Evolutionary conservation across 441 rosid genomes (phyloP).

Genomic region (Gossypium lobatum): DNA sequence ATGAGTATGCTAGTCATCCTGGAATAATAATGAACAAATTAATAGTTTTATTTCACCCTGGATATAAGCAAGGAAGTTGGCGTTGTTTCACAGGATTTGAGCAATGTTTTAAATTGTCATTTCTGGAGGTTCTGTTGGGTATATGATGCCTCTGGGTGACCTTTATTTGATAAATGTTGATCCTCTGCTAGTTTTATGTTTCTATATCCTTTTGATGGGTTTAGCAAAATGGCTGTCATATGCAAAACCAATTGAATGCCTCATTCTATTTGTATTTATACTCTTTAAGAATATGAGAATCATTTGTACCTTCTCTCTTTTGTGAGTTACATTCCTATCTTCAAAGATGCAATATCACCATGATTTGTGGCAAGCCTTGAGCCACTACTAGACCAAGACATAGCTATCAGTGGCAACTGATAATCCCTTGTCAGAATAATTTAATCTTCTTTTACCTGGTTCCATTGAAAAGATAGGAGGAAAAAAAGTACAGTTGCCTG

Average conservation of each 20-base stretch:
- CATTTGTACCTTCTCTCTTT: neutral
- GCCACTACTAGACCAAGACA: neutral
- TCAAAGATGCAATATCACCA: neutral
- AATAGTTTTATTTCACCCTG: neutral
- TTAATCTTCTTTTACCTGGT: neutral
- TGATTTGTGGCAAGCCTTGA: neutral
- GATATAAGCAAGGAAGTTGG: neutral
- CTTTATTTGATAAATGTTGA: neutral
- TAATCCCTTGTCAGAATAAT: neutral
- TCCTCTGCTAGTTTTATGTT: neutral
- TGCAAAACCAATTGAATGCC: neutral
- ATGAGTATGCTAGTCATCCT: neutral
- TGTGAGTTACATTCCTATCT: neutral
- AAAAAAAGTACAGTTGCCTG: neutral
- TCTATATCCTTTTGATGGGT: neutral
- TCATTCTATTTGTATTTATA: neutral
- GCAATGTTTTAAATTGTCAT: neutral
- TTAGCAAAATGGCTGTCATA: neutral
- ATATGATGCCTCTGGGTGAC: neutral
- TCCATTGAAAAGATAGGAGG: neutral
- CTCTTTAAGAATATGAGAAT: neutral
- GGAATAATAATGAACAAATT: neutral
- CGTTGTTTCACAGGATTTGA: neutral
- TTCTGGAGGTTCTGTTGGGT: constrained; percentile 1
- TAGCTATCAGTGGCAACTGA: neutral